phyloP scores from a whole-genome alignment of 1,284 basidiomycete species.

The Puccinia hordei region DNA sequence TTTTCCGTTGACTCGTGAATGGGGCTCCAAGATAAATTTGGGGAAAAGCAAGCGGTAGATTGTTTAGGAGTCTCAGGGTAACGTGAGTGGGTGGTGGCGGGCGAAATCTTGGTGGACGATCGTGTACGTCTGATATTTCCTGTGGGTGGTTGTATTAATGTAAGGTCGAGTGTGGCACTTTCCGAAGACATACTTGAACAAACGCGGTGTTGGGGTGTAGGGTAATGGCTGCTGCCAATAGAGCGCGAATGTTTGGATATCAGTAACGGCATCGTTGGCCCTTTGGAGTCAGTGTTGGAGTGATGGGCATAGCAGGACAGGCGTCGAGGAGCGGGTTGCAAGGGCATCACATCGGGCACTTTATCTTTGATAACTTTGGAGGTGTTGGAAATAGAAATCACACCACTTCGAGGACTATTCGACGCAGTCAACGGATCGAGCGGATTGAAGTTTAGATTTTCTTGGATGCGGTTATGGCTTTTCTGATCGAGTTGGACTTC shows the following conservation, averaged over 20 bases:
- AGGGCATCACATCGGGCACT: conserved; percentile 14
- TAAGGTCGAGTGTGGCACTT: neutral
- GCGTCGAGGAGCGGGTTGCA: conserved; percentile 36
- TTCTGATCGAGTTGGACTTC: neutral
- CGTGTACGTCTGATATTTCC: neutral
- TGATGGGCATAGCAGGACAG: neutral
- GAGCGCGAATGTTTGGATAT: conserved; percentile 35
- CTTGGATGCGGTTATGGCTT: neutral
- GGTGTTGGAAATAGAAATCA: conserved; percentile 21
- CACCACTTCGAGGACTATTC: neutral
- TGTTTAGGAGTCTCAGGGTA: conserved; percentile 16
- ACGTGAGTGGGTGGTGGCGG: neutral
- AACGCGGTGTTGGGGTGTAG: neutral
- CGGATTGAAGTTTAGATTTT: neutral
- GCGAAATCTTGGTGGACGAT: neutral
- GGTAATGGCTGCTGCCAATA: neutral
- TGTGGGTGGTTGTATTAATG: neutral
- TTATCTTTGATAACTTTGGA: conserved; percentile 17
- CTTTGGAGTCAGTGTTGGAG: neutral
- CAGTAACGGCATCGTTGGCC: conserved; percentile 17
- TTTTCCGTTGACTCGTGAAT: conserved; percentile 2
- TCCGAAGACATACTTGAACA: neutral
- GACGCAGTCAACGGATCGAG: neutral
- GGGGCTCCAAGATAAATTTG: neutral
- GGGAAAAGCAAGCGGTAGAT: neutral